A percentile compares a stretch with the other conserved stretches of the same genome.
Conservation (phyloP, 1,284 basidiomycete species). For the Boletellus dicymbophilus region DNA sequence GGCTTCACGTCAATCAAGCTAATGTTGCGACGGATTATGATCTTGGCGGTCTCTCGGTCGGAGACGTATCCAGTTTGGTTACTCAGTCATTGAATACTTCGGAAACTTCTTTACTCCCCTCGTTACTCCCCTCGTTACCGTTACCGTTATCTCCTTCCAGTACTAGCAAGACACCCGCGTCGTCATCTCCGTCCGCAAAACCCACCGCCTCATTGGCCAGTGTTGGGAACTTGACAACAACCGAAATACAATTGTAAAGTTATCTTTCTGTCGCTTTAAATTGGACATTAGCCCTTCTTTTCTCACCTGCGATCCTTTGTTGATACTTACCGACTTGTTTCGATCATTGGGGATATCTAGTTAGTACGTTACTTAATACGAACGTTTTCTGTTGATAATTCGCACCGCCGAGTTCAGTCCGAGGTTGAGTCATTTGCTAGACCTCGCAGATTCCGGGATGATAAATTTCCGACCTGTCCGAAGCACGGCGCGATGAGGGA, state of each 20-base stretch:
- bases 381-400: not conserved
- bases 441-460: not conserved
- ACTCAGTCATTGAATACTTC: constrained; percentile 14
- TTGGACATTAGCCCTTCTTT: not conserved
- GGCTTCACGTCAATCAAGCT: too few species aligned
- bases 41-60: constrained; percentile 19
- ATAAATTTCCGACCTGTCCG: not conserved
- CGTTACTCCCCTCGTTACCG: not conserved
- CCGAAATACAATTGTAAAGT: not conserved
- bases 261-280: too few species aligned
- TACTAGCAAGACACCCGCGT: not conserved
- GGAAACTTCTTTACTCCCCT: not conserved
- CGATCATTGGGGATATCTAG: too few species aligned
- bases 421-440: not conserved
- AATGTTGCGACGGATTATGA: too few species aligned
- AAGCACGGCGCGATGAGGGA: constrained; percentile 2
- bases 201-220: not conserved
- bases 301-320: not conserved
- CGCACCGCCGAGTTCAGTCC: not conserved
- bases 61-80: constrained; percentile 20
- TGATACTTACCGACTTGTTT: not conserved
- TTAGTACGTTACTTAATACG: too few species aligned
- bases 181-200: not conserved
- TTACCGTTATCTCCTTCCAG: too few species aligned
- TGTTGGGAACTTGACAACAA: constrained; percentile 8